phyloP scores from a whole-genome alignment of 306 rosid genomes.

The Senna siamea region DNA sequence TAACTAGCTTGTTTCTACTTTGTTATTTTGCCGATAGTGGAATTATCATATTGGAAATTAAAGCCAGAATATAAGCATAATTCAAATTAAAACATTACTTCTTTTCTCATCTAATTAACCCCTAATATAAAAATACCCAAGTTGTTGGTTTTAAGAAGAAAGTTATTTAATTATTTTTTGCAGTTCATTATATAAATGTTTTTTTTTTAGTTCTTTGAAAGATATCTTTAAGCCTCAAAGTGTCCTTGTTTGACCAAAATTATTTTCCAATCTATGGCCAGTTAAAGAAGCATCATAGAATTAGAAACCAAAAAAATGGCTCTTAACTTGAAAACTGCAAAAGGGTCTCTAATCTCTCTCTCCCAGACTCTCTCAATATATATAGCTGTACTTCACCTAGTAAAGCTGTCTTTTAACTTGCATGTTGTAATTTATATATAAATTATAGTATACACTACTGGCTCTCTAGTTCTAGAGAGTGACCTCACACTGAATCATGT shows the following conservation, averaged over 20 bases:
- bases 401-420: slow-evolving; percentile 29
- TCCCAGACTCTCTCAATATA: no score
- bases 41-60: slow-evolving; percentile 19
- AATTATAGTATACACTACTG: background rate
- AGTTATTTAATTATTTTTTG: background rate
- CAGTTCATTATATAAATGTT: background rate
- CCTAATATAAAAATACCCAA: background rate
- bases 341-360: background rate
- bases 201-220: background rate
- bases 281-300: slow-evolving; percentile 14
- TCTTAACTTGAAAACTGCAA: slow-evolving; percentile 14
- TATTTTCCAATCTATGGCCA: background rate
- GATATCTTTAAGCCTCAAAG: background rate
- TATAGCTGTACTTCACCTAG: slow-evolving; percentile 10
- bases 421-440: background rate
- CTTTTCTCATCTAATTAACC: background rate
- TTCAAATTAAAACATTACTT: slow-evolving; percentile 7
- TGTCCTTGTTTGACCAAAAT: slow-evolving; percentile 3
- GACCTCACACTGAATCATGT: slow-evolving; percentile 36
- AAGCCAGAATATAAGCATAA: slow-evolving; percentile 42
- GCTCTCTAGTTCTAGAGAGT: slow-evolving; percentile 26
- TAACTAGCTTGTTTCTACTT: slow-evolving; percentile 40
- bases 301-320: background rate
- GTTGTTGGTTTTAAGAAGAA: slow-evolving; percentile 1
- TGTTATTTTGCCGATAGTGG: slow-evolving; percentile 25